phyloP scores from a whole-genome alignment of 1,139 yeast genomes.

The Geotrichum phurueaensis region DNA sequence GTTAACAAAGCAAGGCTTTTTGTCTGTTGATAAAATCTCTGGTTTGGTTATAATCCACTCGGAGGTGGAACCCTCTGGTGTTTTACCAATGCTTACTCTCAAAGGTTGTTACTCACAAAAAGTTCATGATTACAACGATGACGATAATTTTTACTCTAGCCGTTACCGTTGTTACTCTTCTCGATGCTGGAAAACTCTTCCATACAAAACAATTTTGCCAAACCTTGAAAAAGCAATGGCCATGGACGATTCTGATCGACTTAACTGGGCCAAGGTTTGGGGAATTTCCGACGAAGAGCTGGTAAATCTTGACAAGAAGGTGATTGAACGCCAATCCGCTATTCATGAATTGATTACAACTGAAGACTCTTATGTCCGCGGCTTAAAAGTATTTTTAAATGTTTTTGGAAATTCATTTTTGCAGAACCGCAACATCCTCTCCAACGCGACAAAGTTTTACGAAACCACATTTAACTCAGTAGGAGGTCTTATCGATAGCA shows the following conservation, averaged over 20 bases:
- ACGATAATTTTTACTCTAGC: constrained; percentile 9
- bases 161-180: constrained; percentile 32
- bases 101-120: constrained; percentile 38
- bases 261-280: constrained; percentile 77
- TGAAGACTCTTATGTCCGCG: constrained; percentile 68
- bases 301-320: constrained; percentile 47
- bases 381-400: constrained; percentile 61
- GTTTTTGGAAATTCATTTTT: constrained; percentile 47
- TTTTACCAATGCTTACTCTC: constrained; percentile 40
- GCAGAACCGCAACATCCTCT: constrained; percentile 37
- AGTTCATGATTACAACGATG: constrained; percentile 22
- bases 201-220: constrained; percentile 30
- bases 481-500: constrained; percentile 54
- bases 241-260: constrained; percentile 20
- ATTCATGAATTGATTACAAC: constrained; percentile 70
- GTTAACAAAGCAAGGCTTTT: constrained; percentile 44
- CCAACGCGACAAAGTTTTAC: constrained; percentile 50
- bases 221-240: constrained; percentile 20
- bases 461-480: constrained; percentile 59
- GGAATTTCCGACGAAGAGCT: constrained; percentile 45
- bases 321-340: constrained; percentile 64
- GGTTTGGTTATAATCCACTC: constrained; percentile 28
- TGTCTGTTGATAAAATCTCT: constrained; percentile 35
- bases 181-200: constrained; percentile 29
- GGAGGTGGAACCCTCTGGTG: constrained; percentile 39